phyloP scores from a whole-genome alignment of 2,329 filamentous ascomycete genomes.

The Talaromyces rugulosus region DNA sequence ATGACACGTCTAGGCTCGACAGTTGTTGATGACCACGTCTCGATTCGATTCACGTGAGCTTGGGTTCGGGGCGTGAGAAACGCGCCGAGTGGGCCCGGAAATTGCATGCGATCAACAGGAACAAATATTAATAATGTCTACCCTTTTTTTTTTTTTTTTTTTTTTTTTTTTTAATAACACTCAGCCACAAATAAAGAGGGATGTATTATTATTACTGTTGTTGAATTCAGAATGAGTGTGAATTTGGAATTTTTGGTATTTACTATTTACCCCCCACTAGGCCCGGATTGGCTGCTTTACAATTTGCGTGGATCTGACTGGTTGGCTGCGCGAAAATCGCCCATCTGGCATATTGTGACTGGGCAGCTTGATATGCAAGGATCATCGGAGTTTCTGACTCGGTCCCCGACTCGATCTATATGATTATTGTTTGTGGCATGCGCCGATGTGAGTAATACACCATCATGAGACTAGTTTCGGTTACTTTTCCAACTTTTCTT shows the following conservation, averaged over 20 bases:
- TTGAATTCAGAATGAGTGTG: too few relatives aligned
- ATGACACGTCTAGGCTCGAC: not conserved
- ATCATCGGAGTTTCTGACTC: constrained; percentile 12
- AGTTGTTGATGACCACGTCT: not conserved
- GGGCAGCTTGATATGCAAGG: constrained; percentile 1
- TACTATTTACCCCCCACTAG: not conserved
- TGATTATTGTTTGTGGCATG: not conserved
- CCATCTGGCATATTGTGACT: not conserved
- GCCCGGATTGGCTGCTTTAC: constrained; percentile 9
- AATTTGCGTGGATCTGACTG: constrained; percentile 9
- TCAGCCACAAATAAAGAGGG: too few relatives aligned
- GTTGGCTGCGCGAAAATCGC: not conserved
- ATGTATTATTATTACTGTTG: too few relatives aligned
- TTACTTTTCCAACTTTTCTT: not conserved
- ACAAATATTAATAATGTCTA: not conserved
- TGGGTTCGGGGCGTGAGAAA: not conserved
- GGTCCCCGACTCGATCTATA: constrained; percentile 10
- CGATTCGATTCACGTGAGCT: not conserved
- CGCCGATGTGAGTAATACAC: not conserved
- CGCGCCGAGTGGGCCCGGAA: not conserved
- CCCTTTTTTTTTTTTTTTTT: too few relatives aligned
- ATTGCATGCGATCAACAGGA: not conserved
- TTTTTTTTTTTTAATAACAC: too few relatives aligned
- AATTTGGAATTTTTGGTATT: not conserved
- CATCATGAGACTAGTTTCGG: not conserved